Evolutionary conservation across 208 protist species (phyloP).

Genomic region (Trichomonas gallinae): DNA sequence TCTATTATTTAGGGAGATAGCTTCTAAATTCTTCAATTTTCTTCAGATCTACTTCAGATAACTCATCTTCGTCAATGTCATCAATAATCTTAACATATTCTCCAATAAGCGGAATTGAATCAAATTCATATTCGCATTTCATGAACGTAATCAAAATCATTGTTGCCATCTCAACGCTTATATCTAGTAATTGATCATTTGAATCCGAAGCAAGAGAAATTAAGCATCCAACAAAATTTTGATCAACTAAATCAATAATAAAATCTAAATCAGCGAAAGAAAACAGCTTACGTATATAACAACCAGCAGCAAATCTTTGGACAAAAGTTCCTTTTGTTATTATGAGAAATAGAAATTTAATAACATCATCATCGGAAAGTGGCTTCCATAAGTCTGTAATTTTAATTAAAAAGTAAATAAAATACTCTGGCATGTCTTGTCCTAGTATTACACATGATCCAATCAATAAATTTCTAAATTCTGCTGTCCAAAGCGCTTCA

Average conservation of each 20-base stretch:
- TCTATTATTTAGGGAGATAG: no score
- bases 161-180: not conserved
- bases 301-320: not conserved
- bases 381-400: not conserved
- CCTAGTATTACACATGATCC: not conserved
- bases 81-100: not conserved
- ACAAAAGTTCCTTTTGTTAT: not conserved
- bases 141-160: not conserved
- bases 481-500: not conserved
- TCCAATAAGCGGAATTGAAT: not conserved
- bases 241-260: not conserved
- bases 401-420: not conserved
- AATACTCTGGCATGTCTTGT: not conserved
- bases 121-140: not conserved
- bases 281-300: not conserved
- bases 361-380: not conserved
- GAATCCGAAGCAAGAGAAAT: not conserved
- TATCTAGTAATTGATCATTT: not conserved
- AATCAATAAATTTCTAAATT: not conserved
- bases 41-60: no score
- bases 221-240: not conserved
- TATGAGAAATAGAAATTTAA: not conserved
- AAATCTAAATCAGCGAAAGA: not conserved
- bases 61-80: not conserved
- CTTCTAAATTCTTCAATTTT: no score